phyloP scores from a whole-genome alignment of 768 basidiomycete species.

The Favolaschia claudopus region DNA sequence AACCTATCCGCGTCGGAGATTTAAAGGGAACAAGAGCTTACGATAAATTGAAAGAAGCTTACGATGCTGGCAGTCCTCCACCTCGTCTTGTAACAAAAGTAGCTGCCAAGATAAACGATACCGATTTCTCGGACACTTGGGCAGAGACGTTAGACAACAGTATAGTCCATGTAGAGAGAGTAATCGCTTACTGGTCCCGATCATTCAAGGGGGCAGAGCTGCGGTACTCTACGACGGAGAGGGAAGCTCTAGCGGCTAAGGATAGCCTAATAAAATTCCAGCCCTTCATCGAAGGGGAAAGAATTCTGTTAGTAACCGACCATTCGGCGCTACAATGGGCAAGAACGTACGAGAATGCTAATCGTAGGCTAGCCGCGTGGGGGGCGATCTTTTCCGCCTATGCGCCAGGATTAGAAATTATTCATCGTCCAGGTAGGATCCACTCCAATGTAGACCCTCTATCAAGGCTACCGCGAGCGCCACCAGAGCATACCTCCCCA shows the following conservation, averaged over 20 bases:
- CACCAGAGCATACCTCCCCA: background rate
- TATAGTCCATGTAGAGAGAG: conserved; percentile 14
- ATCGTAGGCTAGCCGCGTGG: conserved; percentile 29
- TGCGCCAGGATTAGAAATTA: background rate
- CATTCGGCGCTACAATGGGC: conserved; percentile 20
- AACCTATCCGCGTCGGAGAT: conserved; percentile 10
- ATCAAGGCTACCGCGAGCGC: background rate
- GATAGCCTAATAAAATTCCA: conserved; percentile 38
- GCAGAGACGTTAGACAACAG: background rate
- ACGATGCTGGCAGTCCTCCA: background rate
- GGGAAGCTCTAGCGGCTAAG: conserved; percentile 35
- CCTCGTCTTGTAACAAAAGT: no score
- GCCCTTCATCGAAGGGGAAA: conserved; percentile 39
- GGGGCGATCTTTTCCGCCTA: conserved; percentile 31
- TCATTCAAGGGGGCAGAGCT: conserved; percentile 31
- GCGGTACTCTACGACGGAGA: conserved; percentile 36
- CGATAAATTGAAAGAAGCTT: conserved; percentile 2
- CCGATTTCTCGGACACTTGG: no score
- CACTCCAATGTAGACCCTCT: conserved; percentile 15
- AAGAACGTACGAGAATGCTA: conserved; percentile 9
- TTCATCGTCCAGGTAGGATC: conserved; percentile 1
- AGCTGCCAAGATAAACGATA: no score
- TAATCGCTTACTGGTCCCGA: conserved; percentile 30
- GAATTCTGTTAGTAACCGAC: conserved; percentile 20
- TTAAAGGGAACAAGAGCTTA: conserved; percentile 19